A percentile compares a stretch with the other conserved stretches of the same genome.
These are phyloP conservation scores for Flueggea neowawraea DNA, from an alignment of 441 rosid species.

Conservation along the genomic window DNA sequence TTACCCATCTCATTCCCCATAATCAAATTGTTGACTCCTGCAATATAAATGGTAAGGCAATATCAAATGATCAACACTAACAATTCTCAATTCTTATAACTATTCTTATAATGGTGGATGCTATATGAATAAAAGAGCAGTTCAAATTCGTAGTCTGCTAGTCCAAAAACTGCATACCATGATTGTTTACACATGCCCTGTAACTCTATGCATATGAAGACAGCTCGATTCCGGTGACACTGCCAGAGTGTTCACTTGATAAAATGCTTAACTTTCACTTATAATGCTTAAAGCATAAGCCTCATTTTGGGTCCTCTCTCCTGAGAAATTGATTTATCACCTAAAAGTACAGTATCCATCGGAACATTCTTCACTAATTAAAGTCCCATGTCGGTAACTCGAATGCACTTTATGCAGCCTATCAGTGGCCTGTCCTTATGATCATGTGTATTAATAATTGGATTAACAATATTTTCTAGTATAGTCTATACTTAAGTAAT, in stretches of 20 bases:
- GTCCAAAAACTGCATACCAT: conserved; percentile 28
- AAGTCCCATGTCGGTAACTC: conserved; percentile 25
- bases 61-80: conserved; percentile 13
- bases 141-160: conserved; percentile 9
- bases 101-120: conserved; percentile 10
- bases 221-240: conserved; percentile 5
- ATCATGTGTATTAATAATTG: conserved; percentile 10
- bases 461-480: no score
- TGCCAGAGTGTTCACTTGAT: conserved; percentile 37
- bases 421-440: conserved; percentile 19
- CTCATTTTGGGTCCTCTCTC: conserved; percentile 16
- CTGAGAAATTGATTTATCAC: conserved; percentile 30
- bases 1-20: conserved; percentile 89
- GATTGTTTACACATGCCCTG: conserved; percentile 34
- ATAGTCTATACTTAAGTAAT: no score
- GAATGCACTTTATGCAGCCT: conserved; percentile 6
- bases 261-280: conserved; percentile 15
- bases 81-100: conserved; percentile 8
- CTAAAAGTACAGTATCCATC: conserved; percentile 15
- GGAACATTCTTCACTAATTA: conserved; percentile 22
- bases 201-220: conserved; percentile 4
- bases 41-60: conserved; percentile 31
- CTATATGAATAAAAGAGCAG: conserved; percentile 13
- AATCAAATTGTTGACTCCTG: conserved; percentile 33
- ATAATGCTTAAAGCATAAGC: conserved; percentile 44